phyloP scores from a whole-genome alignment of 2,329 filamentous ascomycete genomes.

The Chaetomium sp. region DNA sequence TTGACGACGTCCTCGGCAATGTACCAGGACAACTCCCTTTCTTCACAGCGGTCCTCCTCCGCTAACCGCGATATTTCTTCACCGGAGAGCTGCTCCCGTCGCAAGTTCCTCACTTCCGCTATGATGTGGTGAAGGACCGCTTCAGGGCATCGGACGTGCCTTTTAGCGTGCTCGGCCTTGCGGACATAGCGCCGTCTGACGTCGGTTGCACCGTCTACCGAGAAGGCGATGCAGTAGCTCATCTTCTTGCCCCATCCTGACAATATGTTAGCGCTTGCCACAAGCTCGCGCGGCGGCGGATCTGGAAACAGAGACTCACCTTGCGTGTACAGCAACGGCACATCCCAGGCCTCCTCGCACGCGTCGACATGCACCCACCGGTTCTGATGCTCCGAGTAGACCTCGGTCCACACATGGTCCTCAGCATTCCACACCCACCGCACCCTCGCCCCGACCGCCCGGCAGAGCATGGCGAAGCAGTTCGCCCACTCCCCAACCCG shows the following conservation, averaged over 20 bases:
- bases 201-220: neutral
- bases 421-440: neutral
- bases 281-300: neutral
- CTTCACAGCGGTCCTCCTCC: neutral
- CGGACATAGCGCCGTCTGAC: neutral
- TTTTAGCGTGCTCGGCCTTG: neutral
- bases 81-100: neutral
- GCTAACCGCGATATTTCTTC: neutral
- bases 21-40: neutral
- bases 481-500: neutral
- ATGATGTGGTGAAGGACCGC: neutral
- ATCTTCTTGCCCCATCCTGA: neutral
- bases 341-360: neutral
- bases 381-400: neutral
- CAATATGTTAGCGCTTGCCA: neutral
- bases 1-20: neutral
- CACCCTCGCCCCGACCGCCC: neutral
- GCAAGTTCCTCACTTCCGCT: neutral
- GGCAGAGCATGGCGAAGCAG: neutral
- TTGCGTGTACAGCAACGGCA: neutral
- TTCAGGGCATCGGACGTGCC: neutral
- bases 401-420: neutral
- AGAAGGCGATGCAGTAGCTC: constrained; percentile 2
- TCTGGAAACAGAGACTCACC: neutral
- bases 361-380: neutral